Evolutionary conservation across 805 yeast species (phyloP), one percentile per base, ranked within the genome.

Genomic region (Komagataella ulmi): DNA sequence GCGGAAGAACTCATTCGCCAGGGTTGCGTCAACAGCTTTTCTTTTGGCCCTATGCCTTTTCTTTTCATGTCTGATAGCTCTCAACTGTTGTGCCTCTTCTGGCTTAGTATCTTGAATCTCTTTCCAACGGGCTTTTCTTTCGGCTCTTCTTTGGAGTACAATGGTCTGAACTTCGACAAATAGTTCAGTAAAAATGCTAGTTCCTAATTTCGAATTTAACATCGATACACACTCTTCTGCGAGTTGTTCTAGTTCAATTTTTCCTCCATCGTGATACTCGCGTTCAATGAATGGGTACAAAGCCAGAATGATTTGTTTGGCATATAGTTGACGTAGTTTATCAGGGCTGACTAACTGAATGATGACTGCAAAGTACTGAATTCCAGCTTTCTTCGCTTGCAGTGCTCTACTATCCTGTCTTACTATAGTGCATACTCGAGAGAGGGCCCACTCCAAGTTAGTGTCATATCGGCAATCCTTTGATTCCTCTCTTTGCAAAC

Each of bases 21-120:
- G 4, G 14, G 40, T 8, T 30, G 40, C 40, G 14, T 30, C 40
- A 30, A 30, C 14, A 30, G 8, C 6, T 8, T 77, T 84, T 65
- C 96, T 77, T 72, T 83, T 86, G 55, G 85, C 93, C 63, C 90
- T 80, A 24, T 78, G 75, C 58, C 83, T 77, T 44, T 74, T 79
- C 40, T 30, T 30, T 30, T 30, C 40, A 14, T 30, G 40, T 10
- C 40, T 30, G 40, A 30, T 30, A 14, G 40, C 12, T 30, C 40
- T 10, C 14, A 30, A 10, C 40, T 30, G 14, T 12, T 30, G 40
- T 30, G 88, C 83, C 46, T 77, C 67, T 14, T 85, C 96, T 10
- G 40, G 40, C 8, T 30, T 30, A 8, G 40, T 30, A 12, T 30
- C 40, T 30, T 30, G 40, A 30, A 30, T 10, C 14, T 30, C 40